These are phyloP conservation scores for Gymnopus androsaceus DNA, from an alignment of 1,284 basidiomycete genomes.

Conservation along the genomic window DNA sequence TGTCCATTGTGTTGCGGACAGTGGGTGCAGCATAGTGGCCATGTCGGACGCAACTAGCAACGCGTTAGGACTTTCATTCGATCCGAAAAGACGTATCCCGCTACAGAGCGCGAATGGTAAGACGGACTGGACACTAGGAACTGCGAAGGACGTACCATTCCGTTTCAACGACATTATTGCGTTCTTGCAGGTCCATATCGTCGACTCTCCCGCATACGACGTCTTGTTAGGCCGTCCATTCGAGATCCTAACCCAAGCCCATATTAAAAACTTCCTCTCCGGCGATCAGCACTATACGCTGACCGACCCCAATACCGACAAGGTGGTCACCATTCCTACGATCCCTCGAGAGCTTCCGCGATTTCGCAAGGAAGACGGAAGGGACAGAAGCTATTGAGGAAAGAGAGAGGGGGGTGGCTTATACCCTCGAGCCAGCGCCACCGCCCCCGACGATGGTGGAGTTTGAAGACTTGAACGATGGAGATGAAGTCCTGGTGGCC, in stretches of 20 bases:
- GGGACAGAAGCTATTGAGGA: not conserved
- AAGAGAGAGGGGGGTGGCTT: not conserved
- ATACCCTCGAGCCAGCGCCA: not conserved
- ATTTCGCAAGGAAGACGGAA: not conserved
- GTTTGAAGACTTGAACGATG: not conserved
- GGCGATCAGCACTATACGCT: not conserved
- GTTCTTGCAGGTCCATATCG: constrained; percentile 30
- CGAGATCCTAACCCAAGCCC: constrained; percentile 29
- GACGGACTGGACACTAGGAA: constrained; percentile 22
- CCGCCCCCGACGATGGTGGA: not conserved
- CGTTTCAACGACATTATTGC: constrained; percentile 23
- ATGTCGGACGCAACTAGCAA: constrained; percentile 21
- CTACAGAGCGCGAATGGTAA: constrained; percentile 26
- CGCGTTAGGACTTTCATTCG: constrained; percentile 18
- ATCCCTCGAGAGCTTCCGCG: too few species aligned
- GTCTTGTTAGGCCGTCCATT: constrained; percentile 36
- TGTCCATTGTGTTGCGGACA: constrained; percentile 15
- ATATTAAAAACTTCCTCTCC: not conserved
- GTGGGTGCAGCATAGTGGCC: constrained; percentile 26
- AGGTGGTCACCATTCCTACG: too few species aligned
- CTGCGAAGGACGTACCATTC: constrained; percentile 30
- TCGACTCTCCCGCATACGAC: constrained; percentile 31
- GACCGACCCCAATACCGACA: not conserved
- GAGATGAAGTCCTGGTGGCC: too few species aligned
- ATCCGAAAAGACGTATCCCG: constrained; percentile 23